Evolutionary conservation across 495 filamentous ascomycete species (phyloP).

Genomic region (Collariella sp.): DNA sequence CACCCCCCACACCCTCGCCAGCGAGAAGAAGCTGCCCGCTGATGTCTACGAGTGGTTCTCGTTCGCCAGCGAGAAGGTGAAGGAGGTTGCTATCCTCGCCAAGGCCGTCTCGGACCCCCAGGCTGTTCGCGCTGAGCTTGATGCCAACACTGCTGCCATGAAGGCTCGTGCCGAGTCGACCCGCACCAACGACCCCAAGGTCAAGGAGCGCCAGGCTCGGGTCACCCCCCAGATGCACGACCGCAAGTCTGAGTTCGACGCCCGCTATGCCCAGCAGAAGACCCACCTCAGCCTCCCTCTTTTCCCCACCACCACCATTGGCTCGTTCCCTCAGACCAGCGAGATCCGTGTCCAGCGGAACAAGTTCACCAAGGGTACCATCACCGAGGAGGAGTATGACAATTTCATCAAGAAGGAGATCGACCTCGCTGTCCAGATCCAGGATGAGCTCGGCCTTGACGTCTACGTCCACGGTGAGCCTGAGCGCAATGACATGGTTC

Average conservation of each 20-base stretch:
- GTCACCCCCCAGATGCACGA: constrained; percentile 79
- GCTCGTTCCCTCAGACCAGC: constrained; percentile 98
- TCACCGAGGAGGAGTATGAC: constrained; percentile 85
- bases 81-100: constrained; percentile 84
- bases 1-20: constrained; percentile 92
- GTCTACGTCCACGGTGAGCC: constrained; percentile 98
- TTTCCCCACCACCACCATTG: constrained; percentile 98
- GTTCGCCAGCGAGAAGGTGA: constrained; percentile 90
- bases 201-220: constrained; percentile 87
- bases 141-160: constrained; percentile 89
- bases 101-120: constrained; percentile 91
- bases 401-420: constrained; percentile 99
- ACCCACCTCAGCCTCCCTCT: constrained; percentile 80
- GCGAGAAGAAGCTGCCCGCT: constrained; percentile 89
- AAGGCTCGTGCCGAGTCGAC: constrained; percentile 79
- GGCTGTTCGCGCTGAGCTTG: constrained; percentile 72
- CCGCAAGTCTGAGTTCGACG: constrained; percentile 79
- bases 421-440: constrained; percentile 80
- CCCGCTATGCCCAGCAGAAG: constrained; percentile 76
- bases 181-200: constrained; percentile 90
- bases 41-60: constrained; percentile 98
- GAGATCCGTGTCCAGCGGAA: constrained; percentile 93
- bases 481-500: constrained; percentile 99
- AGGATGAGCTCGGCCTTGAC: constrained; percentile 90
- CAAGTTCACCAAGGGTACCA: constrained; percentile 97